phyloP scores from a whole-genome alignment of 257 asterid genomes.

The Solanum appendiculatum region DNA sequence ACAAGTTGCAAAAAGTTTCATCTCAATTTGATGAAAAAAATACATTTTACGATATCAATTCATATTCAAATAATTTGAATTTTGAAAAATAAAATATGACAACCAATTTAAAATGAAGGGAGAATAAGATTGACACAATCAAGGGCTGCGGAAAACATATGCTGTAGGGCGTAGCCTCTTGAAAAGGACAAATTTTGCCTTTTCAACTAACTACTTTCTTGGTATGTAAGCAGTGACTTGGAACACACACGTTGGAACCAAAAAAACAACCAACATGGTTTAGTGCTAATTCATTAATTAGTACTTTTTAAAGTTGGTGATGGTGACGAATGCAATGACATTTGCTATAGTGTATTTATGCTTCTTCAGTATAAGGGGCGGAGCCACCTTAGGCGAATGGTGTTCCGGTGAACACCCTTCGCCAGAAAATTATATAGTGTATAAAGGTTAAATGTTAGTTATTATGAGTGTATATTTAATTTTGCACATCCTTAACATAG shows the following conservation, averaged over 20 bases:
- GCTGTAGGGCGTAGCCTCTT: background rate
- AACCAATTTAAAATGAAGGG: background rate
- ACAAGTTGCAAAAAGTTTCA: too few relatives aligned
- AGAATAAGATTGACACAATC: background rate
- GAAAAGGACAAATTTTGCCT: background rate
- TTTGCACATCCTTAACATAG: too few relatives aligned
- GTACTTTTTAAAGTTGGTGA: background rate
- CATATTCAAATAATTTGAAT: background rate
- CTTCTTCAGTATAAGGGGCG: too few relatives aligned
- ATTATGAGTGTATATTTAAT: too few relatives aligned
- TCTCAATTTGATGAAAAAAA: too few relatives aligned
- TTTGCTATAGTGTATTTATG: background rate
- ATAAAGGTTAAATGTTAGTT: too few relatives aligned
- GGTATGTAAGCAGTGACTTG: background rate
- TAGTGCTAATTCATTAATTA: background rate
- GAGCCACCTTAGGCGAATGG: too few relatives aligned
- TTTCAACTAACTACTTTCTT: background rate
- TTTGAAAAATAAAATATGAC: too few relatives aligned
- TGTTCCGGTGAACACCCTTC: too few relatives aligned
- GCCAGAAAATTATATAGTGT: too few relatives aligned
- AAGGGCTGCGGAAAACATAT: background rate
- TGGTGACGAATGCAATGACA: background rate
- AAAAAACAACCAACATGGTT: background rate
- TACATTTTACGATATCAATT: too few relatives aligned
- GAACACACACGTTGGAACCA: background rate